These are phyloP conservation scores for Oryza officinalis DNA, from an alignment of 176 grass and related monocot genomes.

Conservation along the genomic window DNA sequence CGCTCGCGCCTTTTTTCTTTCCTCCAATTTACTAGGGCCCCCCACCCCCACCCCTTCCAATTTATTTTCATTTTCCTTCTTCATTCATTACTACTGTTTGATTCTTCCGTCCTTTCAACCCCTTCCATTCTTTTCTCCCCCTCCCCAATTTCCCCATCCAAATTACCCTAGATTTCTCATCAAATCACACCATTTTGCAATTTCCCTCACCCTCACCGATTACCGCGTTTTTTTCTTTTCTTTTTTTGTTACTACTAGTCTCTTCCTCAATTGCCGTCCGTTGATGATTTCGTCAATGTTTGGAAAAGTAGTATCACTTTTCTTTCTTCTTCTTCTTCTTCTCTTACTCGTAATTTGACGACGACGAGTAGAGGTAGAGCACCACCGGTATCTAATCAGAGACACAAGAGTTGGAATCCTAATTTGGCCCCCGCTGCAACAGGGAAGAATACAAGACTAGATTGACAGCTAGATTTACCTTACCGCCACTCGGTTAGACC, in stretches of 20 bases:
- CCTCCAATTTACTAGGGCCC: too few species aligned
- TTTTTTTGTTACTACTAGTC: too few species aligned
- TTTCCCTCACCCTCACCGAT: not conserved
- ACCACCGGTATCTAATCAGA: not conserved
- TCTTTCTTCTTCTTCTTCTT: not conserved
- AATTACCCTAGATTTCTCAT: not conserved
- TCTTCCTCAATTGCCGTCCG: not conserved
- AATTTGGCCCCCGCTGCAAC: not conserved
- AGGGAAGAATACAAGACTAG: not conserved
- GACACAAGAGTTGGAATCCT: not conserved
- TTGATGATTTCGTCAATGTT: not conserved
- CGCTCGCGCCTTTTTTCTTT: not conserved
- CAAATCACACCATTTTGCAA: not conserved
- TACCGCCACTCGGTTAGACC: not conserved
- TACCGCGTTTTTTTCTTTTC: not conserved
- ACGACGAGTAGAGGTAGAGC: not conserved
- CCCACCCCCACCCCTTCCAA: too few species aligned
- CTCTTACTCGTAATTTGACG: not conserved
- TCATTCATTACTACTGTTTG: slow-evolving; percentile 24
- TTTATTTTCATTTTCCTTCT: too few species aligned
- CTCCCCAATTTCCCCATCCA: not conserved
- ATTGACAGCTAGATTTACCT: not conserved
- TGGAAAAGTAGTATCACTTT: not conserved
- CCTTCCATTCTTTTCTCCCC: not conserved
- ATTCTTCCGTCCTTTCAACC: too few species aligned